phyloP scores from a whole-genome alignment of 768 basidiomycete genomes.

The Kwoniella sp. region DNA sequence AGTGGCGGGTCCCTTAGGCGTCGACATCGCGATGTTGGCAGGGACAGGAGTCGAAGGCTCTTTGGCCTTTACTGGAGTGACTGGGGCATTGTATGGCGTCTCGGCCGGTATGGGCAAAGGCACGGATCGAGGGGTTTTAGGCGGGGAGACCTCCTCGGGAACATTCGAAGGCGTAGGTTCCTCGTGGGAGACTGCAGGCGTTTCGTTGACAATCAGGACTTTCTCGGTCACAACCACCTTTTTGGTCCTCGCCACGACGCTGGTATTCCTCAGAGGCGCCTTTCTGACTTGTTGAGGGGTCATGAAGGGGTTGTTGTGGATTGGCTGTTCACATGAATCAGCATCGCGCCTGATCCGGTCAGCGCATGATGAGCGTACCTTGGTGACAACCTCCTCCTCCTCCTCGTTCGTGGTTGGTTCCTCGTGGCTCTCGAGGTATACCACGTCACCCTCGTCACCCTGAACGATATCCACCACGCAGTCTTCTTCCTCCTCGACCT shows the following conservation, averaged over 20 bases:
- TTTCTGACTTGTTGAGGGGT: constrained; percentile 28
- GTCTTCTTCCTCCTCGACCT: constrained; percentile 15
- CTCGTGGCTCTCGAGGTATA: constrained; percentile 35
- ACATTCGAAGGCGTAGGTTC: not conserved
- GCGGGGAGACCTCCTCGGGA: no score
- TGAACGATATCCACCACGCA: constrained; percentile 26
- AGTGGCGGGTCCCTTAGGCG: constrained; percentile 31
- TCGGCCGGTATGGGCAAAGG: constrained; percentile 26
- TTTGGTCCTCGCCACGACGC: constrained; percentile 28
- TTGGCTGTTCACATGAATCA: constrained; percentile 7
- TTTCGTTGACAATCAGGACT: no score
- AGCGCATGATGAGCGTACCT: not conserved
- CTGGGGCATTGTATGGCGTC: constrained; percentile 27
- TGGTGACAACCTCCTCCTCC: not conserved
- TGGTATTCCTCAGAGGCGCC: constrained; percentile 24
- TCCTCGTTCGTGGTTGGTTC: constrained; percentile 19
- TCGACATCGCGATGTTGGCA: constrained; percentile 23
- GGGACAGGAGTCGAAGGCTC: constrained; percentile 14
- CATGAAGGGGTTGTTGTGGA: constrained; percentile 23
- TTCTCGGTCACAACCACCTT: not conserved
- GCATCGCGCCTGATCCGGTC: not conserved
- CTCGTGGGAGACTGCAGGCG: not conserved
- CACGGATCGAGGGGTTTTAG: constrained; percentile 28
- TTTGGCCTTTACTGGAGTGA: not conserved
- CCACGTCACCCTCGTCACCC: constrained; percentile 38